phyloP scores from a whole-genome alignment of 2,329 filamentous ascomycete genomes.

The Alternaria arborescens region DNA sequence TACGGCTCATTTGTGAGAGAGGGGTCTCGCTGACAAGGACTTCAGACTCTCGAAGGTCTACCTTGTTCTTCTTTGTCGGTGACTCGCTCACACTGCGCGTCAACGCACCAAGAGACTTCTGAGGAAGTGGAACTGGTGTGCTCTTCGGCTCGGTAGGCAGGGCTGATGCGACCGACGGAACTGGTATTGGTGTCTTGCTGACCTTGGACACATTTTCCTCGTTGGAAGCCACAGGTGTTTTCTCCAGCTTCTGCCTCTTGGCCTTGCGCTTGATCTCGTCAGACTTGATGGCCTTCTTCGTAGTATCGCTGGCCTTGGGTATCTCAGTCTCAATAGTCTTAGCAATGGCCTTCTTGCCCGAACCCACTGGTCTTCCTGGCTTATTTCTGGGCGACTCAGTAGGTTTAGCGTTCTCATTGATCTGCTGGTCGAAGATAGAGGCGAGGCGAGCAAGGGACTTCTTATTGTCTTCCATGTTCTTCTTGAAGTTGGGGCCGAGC shows the following conservation, averaged over 20 bases:
- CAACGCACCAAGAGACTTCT: background rate
- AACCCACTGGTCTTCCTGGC: slow-evolving; percentile 2
- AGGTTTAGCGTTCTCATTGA: background rate
- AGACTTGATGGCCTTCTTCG: background rate
- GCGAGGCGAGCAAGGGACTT: slow-evolving; percentile 16
- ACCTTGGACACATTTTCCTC: background rate
- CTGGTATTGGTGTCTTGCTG: background rate
- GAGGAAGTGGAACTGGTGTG: slow-evolving; percentile 14
- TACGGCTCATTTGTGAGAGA: slow-evolving; percentile 16
- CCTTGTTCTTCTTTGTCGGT: background rate
- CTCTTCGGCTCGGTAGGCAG: slow-evolving; percentile 1
- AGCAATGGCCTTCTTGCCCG: slow-evolving; percentile 1
- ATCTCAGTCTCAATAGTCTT: background rate
- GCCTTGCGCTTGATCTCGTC: background rate
- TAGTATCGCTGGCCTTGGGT: background rate
- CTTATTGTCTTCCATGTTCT: slow-evolving; percentile 14
- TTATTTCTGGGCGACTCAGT: slow-evolving; percentile 7
- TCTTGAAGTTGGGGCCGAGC: slow-evolving; percentile 17
- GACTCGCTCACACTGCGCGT: background rate
- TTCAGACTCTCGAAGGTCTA: slow-evolving; percentile 5
- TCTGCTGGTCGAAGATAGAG: slow-evolving; percentile 10
- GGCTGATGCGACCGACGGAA: background rate
- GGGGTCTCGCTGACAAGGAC: slow-evolving; percentile 26
- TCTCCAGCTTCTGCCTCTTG: slow-evolving; percentile 7
- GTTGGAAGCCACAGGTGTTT: background rate